These are phyloP conservation scores for Oryza coarctata DNA, from an alignment of 176 grass and related monocot species.

Conservation along the genomic window DNA sequence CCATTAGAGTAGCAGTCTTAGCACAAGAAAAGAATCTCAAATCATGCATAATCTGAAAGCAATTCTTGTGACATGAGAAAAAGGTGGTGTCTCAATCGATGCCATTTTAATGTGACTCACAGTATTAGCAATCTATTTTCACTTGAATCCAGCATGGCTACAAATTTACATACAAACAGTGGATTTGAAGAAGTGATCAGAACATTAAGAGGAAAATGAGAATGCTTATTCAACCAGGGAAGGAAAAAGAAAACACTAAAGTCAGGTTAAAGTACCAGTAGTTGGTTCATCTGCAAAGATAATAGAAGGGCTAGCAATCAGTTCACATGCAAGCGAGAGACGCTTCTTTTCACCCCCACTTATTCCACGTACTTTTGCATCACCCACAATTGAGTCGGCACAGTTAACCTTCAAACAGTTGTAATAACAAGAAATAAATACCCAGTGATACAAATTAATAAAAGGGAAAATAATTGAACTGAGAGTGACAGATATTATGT, in stretches of 20 bases:
- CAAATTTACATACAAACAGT: not conserved
- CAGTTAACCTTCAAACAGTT: constrained; percentile 63
- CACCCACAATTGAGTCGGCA: constrained; percentile 90
- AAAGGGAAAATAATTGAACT: not conserved
- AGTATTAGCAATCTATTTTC: not conserved
- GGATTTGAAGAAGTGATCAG: not conserved
- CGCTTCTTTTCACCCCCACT: constrained; percentile 98
- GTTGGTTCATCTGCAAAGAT: constrained; percentile 95
- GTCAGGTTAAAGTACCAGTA: constrained; percentile 54
- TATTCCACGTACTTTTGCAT: constrained; percentile 92
- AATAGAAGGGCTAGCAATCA: constrained; percentile 94
- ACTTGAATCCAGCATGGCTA: not conserved
- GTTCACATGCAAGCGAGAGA: constrained; percentile 83
- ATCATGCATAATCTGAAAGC: not conserved
- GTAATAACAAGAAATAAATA: not conserved
- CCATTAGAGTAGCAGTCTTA: not conserved
- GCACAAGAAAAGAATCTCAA: not conserved
- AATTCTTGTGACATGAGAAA: not conserved
- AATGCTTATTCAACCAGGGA: constrained; percentile 1
- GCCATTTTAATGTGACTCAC: not conserved
- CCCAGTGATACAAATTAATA: not conserved
- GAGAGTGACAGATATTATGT: not conserved
- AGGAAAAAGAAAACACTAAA: not conserved
- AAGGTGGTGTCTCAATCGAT: not conserved
- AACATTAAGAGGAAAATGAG: not conserved